Evolutionary conservation across 164 flowering plant species (phyloP).

Genomic region (Magnolia sinica): DNA sequence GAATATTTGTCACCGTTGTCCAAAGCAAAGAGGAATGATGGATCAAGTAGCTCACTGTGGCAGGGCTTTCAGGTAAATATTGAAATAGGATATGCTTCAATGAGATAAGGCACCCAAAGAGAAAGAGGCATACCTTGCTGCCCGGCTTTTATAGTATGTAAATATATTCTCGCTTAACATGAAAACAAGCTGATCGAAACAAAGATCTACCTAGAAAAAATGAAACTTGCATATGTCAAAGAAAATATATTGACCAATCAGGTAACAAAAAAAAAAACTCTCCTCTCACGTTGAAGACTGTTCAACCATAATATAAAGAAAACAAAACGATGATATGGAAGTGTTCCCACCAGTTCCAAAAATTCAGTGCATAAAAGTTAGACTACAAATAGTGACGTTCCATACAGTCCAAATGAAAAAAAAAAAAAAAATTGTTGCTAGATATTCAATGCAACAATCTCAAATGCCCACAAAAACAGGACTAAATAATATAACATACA

Average conservation of each 20-base stretch:
- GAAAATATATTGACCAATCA: background rate
- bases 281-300: background rate
- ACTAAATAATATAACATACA: no score
- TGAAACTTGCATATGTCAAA: background rate
- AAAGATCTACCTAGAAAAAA: constrained; percentile 75
- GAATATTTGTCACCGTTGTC: constrained; percentile 88
- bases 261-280: background rate
- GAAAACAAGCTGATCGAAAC: constrained; percentile 90
- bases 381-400: no score
- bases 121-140: constrained; percentile 66
- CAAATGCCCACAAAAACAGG: no score
- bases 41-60: constrained; percentile 85
- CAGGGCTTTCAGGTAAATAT: constrained; percentile 7
- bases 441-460: background rate
- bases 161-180: constrained; percentile 75
- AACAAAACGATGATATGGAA: no score
- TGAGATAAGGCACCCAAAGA: constrained; percentile 4
- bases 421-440: background rate
- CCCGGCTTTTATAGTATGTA: constrained; percentile 92
- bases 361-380: no score
- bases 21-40: constrained; percentile 86
- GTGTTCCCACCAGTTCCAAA: no score
- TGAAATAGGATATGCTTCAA: background rate
- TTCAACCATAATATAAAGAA: no score
- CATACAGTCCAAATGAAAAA: no score